Base-by-base conservation (phyloP, 208 protist genomes). In the Acanthamoeba lenticulata region DNA sequence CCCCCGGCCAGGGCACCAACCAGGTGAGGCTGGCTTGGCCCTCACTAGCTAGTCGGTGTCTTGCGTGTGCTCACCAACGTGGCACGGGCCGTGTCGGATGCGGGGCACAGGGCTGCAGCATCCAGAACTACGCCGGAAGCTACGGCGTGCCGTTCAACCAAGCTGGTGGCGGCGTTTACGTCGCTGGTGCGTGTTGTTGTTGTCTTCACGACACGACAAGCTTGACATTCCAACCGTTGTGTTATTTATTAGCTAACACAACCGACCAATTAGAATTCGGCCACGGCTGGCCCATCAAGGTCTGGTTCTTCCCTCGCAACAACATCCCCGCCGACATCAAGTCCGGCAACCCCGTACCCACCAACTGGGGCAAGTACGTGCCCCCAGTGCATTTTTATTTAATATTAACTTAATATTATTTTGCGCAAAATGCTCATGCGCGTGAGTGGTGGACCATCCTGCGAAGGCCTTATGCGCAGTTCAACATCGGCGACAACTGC, bases 141-240 rank as follows among this genome's bases (percentile, higher is more conserved):
- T 94, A 94, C 29, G 90, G 90, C 6, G 65, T 69, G 1, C 40
- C 47, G 11, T 86, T 94, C 67, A 94, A 94, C 90, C 69, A 86
- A 29, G n/a, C 15, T 7, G 90, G 90, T 24, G 90, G 90, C 62
- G 90, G 90, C 90, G 67, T 81, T 17, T 94, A 86, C 24, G 90
- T 65, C 38, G 90, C 85, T 7, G 65, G 85, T 65, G 27, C 60
- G 29, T 36, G 11, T 6, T 69, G 11, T 27, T 27, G 29, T 6
- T 6, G 11, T 3, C 27, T 21, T 5, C 60, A 69, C 29, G 60
- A 9, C 21, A 21, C 52, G 21, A 21, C 45, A 49, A 19, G 45
- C 45, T 49, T 49, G 9, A 19, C 45, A 49, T 69, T 69, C 60
- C 60, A 69, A 21, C 60, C 29, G 5, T 15, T 15, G 45, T 19